A percentile compares a stretch with the other conserved stretches of the same genome.
phyloP scores from a whole-genome alignment of 805 yeast genomes.

The Cyberlindnera japonica region DNA sequence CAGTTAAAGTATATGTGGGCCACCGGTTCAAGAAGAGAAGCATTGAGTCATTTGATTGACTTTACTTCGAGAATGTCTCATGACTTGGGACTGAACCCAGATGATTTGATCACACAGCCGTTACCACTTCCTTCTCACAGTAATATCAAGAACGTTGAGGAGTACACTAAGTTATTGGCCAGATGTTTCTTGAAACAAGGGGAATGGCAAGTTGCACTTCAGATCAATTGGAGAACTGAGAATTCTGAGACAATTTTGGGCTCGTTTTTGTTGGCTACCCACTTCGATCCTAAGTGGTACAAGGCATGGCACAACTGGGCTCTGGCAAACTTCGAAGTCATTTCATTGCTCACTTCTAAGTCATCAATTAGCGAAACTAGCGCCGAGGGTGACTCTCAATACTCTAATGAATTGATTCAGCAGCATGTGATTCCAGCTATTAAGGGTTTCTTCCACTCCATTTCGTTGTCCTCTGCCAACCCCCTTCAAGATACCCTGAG shows the following conservation, averaged over 20 bases:
- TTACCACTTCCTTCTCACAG: conserved; percentile 64
- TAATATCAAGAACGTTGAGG: conserved; percentile 65
- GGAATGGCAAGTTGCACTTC: conserved; percentile 91
- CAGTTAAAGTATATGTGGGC: conserved; percentile 98
- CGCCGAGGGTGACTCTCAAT: conserved; percentile 25
- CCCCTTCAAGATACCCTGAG: conserved; percentile 92
- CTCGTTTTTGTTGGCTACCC: conserved; percentile 89
- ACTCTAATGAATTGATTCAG: conserved; percentile 56
- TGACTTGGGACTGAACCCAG: conserved; percentile 82
- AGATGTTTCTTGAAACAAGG: conserved; percentile 97
- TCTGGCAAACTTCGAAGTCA: conserved; percentile 92
- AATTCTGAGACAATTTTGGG: conserved; percentile 83
- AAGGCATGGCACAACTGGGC: conserved; percentile 99
- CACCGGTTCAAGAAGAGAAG: conserved; percentile 82
- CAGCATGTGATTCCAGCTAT: conserved; percentile 95
- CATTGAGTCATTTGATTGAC: conserved; percentile 78
- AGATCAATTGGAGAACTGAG: conserved; percentile 74
- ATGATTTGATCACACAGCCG: conserved; percentile 83
- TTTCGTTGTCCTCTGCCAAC: conserved; percentile 78
- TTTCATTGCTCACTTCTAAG: conserved; percentile 51
- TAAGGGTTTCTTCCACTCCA: conserved; percentile 92
- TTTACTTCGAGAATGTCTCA: conserved; percentile 89
- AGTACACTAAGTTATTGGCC: conserved; percentile 80
- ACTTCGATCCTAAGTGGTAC: conserved; percentile 90
- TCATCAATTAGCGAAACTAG: conserved; percentile 31